Evolutionary conservation across 2,329 filamentous ascomycete species (phyloP), one percentile per base, ranked within the genome.

Genomic region (Pseudocercospora ulei): DNA sequence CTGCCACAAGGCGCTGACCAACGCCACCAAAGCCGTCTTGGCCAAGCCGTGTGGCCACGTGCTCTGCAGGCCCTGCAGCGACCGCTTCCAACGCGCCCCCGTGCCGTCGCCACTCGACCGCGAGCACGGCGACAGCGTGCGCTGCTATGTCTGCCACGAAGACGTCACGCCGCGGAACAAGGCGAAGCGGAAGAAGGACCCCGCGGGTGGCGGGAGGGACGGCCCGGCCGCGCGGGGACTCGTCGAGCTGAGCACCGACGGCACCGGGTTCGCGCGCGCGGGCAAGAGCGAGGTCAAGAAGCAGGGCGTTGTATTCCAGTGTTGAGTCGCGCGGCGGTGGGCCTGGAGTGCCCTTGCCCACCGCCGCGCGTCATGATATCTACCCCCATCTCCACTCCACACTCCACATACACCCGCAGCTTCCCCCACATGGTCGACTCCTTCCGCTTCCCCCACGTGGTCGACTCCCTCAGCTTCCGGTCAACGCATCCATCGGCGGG

Each of bases 1-100:
- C 29, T 98, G 88, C 63, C 77, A 81, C 49, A 94, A 92, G 62
- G 71, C 68, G 1, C 69, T 96, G 7, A 81, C 75, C 30, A 96
- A 96, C 57, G 73, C 82, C 2, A 82, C 82, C 3, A 83, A 81
- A 57, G 83, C 87, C 0, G 75, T 87, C 59, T 68, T 95, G 35
- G 78, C 83, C 1, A 87, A 84, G 58, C 82, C 83, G 0, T 98
- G 88, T 55, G 88, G 88, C 0, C 88, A 98, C 58, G 86, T 96
- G 1, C 63, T 95, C 13, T 98, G 88, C 62, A 80, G 82, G 53
- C 79, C 73, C 24, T 95, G 88, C 56, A 80, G 87, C 9, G 73
- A 78, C 38, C 82, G 86, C 56, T 93, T 96, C 61, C 79, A 95
- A 69, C 72, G 71, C 5, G 72, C 76, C 3, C 58, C 63, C 0